Evolutionary conservation across 2,329 filamentous ascomycete genomes (phyloP).

Genomic region (Nemania diffusa): DNA sequence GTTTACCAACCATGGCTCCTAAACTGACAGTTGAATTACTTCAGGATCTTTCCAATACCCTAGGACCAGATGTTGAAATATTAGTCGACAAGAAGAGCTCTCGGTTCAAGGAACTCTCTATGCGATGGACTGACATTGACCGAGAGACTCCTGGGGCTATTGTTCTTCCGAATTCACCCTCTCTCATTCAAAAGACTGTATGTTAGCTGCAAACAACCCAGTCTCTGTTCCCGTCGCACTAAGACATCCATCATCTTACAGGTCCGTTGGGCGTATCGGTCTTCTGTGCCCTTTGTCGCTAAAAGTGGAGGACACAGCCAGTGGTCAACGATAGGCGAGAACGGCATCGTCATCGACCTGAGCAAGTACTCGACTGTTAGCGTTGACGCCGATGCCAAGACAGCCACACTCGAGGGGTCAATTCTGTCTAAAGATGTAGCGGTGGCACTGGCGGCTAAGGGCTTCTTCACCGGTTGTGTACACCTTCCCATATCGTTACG

Average conservation of each 20-base stretch:
- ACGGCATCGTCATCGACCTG: constrained; percentile 19
- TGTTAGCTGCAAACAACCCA: background rate
- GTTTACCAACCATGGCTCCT: background rate
- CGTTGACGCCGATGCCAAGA: constrained; percentile 49
- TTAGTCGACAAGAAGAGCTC: constrained; percentile 15
- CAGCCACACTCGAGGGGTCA: constrained; percentile 42
- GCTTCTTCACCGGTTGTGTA: constrained; percentile 25
- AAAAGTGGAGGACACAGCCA: background rate
- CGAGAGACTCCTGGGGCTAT: constrained; percentile 25
- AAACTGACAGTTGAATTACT: constrained; percentile 11
- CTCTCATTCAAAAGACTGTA: constrained; percentile 25
- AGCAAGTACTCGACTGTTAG: constrained; percentile 21
- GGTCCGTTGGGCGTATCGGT: constrained; percentile 13
- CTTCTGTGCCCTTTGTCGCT: background rate
- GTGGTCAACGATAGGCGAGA: constrained; percentile 27
- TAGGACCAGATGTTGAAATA: constrained; percentile 19
- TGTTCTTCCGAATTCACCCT: constrained; percentile 20
- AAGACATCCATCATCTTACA: background rate
- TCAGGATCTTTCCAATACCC: constrained; percentile 10
- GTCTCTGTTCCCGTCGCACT: background rate
- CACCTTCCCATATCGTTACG: background rate
- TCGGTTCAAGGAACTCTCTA: constrained; percentile 20
- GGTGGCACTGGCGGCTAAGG: background rate
- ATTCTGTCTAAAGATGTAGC: constrained; percentile 12
- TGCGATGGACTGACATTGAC: constrained; percentile 26